Conservation (phyloP, 2,329 filamentous ascomycete species). For the Calonectria pauciramosa region DNA sequence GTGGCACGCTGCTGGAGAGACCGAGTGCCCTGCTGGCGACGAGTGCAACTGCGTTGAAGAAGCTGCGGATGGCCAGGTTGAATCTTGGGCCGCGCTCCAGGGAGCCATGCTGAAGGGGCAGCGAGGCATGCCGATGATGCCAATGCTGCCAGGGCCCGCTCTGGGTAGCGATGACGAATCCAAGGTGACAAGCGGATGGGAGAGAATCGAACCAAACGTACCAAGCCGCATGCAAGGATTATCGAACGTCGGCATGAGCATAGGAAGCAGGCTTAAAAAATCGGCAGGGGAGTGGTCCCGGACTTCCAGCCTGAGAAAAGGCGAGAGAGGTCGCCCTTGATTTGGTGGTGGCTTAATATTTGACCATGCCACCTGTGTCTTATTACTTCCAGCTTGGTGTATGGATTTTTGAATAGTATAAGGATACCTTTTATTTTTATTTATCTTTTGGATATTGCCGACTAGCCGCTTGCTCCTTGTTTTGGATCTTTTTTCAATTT, state of each 20-base stretch:
- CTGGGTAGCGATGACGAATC: slow-evolving; percentile 48
- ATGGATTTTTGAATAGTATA: slow-evolving; percentile 1
- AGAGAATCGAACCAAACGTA: slow-evolving; percentile 43
- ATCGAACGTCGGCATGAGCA: slow-evolving; percentile 60
- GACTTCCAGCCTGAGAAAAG: slow-evolving; percentile 56
- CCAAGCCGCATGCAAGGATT: slow-evolving; percentile 42
- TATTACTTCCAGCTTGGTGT: slow-evolving; percentile 16
- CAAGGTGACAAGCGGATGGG: slow-evolving; percentile 44
- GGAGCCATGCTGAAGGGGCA: slow-evolving; percentile 53
- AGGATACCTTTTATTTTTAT: neutral
- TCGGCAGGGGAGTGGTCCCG: slow-evolving; percentile 63
- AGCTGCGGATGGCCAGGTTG: slow-evolving; percentile 69
- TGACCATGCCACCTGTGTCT: neutral
- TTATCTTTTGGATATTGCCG: neutral
- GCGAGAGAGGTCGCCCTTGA: slow-evolving; percentile 39
- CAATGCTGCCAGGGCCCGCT: slow-evolving; percentile 47
- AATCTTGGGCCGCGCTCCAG: slow-evolving; percentile 69
- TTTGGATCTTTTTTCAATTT: neutral
- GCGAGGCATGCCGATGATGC: slow-evolving; percentile 42
- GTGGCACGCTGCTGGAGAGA: slow-evolving; percentile 71
- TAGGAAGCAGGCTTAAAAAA: slow-evolving; percentile 63
- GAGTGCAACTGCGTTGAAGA: slow-evolving; percentile 74
- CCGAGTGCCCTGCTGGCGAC: slow-evolving; percentile 72
- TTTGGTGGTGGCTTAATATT: slow-evolving; percentile 9
- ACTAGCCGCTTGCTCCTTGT: neutral